Base-by-base conservation (phyloP, 768 basidiomycete genomes). In the Boletus subcaerulescens region DNA sequence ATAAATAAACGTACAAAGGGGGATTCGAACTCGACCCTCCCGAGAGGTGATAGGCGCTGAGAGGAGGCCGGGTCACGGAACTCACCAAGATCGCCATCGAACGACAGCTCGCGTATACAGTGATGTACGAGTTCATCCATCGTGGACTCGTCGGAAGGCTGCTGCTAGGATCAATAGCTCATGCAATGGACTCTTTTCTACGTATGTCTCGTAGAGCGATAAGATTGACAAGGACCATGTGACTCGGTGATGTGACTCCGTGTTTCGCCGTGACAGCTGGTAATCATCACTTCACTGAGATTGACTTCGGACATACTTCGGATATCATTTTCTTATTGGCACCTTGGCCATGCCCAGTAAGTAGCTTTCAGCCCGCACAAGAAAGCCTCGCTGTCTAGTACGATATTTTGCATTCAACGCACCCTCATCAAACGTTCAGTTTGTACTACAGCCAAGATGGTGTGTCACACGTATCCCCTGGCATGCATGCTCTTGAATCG, bases 21-120 rank as follows among this genome's bases (percentile, higher is more conserved):
- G 76, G 77, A 61, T 74, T 80, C 77, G 78, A 81, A 79, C 80
- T 64, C 74, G 61, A 60, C 52, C 14, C 49, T 55, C 44, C 29
- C 43, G 39, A 48, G 22, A 26, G 7, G 41, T 9, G 15, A 39
- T 50, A 39, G 41, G 6, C 49, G 56, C 56, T 12, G 42, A 31
- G 15, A 31, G 11, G 31, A 26, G 24, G 31, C 11, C 35, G 15
- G 2, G 33, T 35, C 24, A 36, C 10, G 20, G 12, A 53, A 80
- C 87, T 76, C 70, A 94, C 93, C 93, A 41, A 91, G 77, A 68
- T 94, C 91, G 6, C 93, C 93, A 64, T 94, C 92, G 71, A 93
- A 94, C 6, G 93, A 84, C 31, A 96, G 77, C 69, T 96, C 91
- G 38, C 87, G 86, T 35, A 93, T 78, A 66, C 89, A 89, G 67